Evolutionary conservation across 352 stramenopile genomes (phyloP).

Genomic region (Phytophthora pini): DNA sequence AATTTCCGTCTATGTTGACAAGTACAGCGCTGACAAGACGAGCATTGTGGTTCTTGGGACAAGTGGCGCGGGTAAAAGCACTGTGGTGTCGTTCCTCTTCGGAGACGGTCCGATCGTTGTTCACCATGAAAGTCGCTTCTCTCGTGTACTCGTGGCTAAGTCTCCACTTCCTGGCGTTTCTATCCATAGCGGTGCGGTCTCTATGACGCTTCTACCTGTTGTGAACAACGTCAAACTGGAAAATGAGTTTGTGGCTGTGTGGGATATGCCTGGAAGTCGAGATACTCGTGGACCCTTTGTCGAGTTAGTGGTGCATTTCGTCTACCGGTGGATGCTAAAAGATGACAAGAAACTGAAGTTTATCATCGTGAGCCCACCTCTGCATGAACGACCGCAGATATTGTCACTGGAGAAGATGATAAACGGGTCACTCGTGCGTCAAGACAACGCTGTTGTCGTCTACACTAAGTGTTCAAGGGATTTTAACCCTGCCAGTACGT

Average conservation of each 20-base stretch:
- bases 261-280: conserved; percentile 38
- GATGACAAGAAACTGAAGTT: conserved; percentile 17
- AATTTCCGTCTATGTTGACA: neutral
- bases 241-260: conserved; percentile 8
- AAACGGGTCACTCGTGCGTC: conserved; percentile 24
- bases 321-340: conserved; percentile 28
- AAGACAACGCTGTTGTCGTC: conserved; percentile 30
- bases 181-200: neutral
- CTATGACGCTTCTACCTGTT: conserved; percentile 3
- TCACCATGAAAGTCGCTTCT: conserved; percentile 11
- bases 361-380: conserved; percentile 28
- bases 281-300: conserved; percentile 31
- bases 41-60: conserved; percentile 30
- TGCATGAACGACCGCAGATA: conserved; percentile 20
- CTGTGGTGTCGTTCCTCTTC: conserved; percentile 33
- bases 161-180: conserved; percentile 4
- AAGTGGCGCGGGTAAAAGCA: conserved; percentile 24
- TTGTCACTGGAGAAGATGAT: conserved; percentile 17
- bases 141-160: conserved; percentile 10
- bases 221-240: conserved; percentile 1
- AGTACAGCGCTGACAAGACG: neutral
- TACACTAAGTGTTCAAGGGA: too few species aligned
- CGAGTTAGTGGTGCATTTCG: conserved; percentile 26
- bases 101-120: conserved; percentile 17
- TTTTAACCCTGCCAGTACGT: conserved; percentile 14